phyloP scores from a whole-genome alignment of 2,329 filamentous ascomycete species.

The Monosporascus sp. region DNA sequence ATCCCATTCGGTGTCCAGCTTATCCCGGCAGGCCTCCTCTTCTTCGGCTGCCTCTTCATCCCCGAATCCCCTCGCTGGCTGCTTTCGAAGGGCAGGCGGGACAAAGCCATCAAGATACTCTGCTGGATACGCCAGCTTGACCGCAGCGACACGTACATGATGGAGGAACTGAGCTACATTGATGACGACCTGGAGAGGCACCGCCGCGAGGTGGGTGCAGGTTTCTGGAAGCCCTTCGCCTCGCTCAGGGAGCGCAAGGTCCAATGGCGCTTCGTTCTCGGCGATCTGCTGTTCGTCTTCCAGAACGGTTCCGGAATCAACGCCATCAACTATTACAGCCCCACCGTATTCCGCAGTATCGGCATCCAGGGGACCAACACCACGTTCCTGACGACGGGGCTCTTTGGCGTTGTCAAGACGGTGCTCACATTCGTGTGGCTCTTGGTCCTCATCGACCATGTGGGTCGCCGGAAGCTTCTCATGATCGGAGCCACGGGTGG shows the following conservation, averaged over 20 bases:
- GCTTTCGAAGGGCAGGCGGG: constrained; percentile 54
- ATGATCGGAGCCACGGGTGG: constrained; percentile 54
- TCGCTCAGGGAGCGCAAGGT: constrained; percentile 51
- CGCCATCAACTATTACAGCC: constrained; percentile 60
- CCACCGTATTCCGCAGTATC: constrained; percentile 59
- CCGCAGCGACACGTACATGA: constrained; percentile 57
- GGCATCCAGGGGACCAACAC: constrained; percentile 54
- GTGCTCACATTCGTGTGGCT: constrained; percentile 57
- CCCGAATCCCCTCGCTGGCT: constrained; percentile 67
- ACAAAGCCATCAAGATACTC: constrained; percentile 53
- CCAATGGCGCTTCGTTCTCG: constrained; percentile 68
- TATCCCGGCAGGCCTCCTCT: constrained; percentile 59
- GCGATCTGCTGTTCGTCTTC: constrained; percentile 70
- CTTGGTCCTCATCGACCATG: constrained; percentile 54
- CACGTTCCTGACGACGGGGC: constrained; percentile 56
- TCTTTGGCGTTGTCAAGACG: constrained; percentile 63
- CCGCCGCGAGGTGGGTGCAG: constrained; percentile 56
- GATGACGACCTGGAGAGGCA: constrained; percentile 65
- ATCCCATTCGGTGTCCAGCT: constrained; percentile 63
- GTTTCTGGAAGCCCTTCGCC: constrained; percentile 70
- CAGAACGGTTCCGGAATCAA: constrained; percentile 74
- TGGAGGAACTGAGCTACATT: constrained; percentile 67
- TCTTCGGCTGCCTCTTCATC: constrained; percentile 55
- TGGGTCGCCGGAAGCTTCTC: constrained; percentile 56
- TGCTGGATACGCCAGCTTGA: constrained; percentile 61